A percentile compares a stretch with the other conserved stretches of the same genome.
Conservation (phyloP, 1,139 yeast genomes). For the Saccharomycopsis hybrid region DNA sequence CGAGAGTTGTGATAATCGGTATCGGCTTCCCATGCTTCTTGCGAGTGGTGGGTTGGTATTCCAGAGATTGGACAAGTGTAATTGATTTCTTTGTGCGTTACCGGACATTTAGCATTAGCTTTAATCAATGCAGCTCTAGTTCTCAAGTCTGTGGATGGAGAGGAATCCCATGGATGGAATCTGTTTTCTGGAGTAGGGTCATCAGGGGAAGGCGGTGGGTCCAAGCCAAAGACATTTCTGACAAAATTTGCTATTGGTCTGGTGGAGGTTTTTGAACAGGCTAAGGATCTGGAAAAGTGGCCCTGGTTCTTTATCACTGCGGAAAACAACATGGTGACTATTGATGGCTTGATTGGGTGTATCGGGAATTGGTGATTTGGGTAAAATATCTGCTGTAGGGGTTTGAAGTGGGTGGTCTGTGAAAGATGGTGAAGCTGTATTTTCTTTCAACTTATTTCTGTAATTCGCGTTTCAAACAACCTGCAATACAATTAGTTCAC, state of each 20-base stretch:
- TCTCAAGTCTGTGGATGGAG: slow-evolving; percentile 82
- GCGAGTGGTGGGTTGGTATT: slow-evolving; percentile 90
- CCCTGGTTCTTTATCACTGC: not conserved
- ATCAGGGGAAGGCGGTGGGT: slow-evolving; percentile 55
- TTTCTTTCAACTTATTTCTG: too few species aligned
- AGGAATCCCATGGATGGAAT: slow-evolving; percentile 83
- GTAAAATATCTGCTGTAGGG: too few species aligned
- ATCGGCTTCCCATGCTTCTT: slow-evolving; percentile 85
- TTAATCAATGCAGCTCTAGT: slow-evolving; percentile 88
- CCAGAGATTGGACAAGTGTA: slow-evolving; percentile 92
- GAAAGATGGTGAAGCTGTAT: too few species aligned
- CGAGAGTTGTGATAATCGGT: slow-evolving; percentile 60
- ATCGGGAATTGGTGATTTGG: too few species aligned
- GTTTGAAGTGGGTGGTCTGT: too few species aligned
- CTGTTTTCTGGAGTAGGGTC: slow-evolving; percentile 62
- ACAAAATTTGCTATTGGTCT: slow-evolving; percentile 40
- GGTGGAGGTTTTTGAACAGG: not conserved
- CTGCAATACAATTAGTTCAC: too few species aligned
- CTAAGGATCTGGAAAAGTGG: not conserved
- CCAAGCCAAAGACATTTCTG: slow-evolving; percentile 53
- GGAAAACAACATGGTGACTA: not conserved
- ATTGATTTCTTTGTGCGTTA: slow-evolving; percentile 71
- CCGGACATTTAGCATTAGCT: slow-evolving; percentile 87
- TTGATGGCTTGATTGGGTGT: too few species aligned
- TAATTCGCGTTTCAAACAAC: too few species aligned